Base-by-base conservation (phyloP, 129 eudicot genomes). In the Apium graveolens region DNA sequence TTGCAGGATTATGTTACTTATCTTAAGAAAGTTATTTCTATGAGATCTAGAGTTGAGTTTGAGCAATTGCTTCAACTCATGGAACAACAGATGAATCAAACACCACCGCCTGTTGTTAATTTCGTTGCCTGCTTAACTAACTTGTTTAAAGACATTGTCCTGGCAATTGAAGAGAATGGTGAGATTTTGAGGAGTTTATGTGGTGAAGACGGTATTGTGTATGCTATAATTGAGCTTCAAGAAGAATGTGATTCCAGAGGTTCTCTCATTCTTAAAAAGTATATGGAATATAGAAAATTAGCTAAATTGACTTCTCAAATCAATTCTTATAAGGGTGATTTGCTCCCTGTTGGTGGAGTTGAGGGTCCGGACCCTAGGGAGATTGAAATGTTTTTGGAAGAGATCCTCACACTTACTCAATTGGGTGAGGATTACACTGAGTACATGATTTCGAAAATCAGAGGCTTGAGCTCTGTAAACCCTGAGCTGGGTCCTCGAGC, bases 291-390 rank as follows among this genome's bases (percentile, higher is more conserved):
- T 79, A 81, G 98, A 77, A 83, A 84, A 78, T 78, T 93, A 65
- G 87, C 90, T 5, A 91, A 81, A 44, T 77, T 93, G 77, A 86
- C 98, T 0, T 89, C 94, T 2, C 92, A 93, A 77, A 93, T 93
- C 38, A 91, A 91, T 86, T 82, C 97, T 42, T 87, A 83, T 66
- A 93, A 88, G 92, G 89, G 78, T 69, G 88, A 87, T 84, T 74
- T 93, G 88, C 84, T 87, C 0, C 78, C 90, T 75, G 85, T 76
- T 70, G 93, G 88, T 71, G 90, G 88, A 74, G 90, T 73, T 29
- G 98, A 87, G 81, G 98, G 98, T 71, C 98, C 98, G 5, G 98
- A 93, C 74, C 98, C 98, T 0, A 89, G 98, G 82, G 95, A 93
- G 76, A 83, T 93, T 43, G 95, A 93, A 81, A 45, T 91, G 75